Base-by-base conservation (phyloP, 2,329 filamentous ascomycete species). In the Apiospora phragmitis region DNA sequence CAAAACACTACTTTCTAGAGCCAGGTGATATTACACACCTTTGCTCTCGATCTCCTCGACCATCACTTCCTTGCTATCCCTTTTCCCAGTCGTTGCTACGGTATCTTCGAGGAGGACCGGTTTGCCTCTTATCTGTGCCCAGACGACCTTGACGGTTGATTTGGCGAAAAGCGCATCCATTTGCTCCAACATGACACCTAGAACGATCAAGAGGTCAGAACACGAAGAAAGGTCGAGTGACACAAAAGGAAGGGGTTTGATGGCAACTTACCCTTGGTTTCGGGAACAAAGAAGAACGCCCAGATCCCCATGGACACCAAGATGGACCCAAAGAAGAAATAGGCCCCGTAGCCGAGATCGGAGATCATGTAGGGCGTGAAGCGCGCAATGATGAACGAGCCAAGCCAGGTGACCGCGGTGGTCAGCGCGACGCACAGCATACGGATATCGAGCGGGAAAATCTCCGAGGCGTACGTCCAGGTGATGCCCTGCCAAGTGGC, bases 251-350 rank as follows among this genome's bases (percentile, higher is more conserved):
- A 29, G 14, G 14, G 4, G 7, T 8, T 2, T 9, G 26, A 35
- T 35, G 67, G 2, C 16, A 32, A 65, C 62, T 83, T 76, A 73
- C 83, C 83, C 71, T 83, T 84, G 4, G 83, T 85, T 72, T 85
- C 83, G 7, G 83, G 83, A 6, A 84, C 75, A 51, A 83, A 80
- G 76, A 83, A 82, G 73, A 79, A 84, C n/a, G 82, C 80, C 72
- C 81, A 85, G 70, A 82, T 74, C 45, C 80, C 77, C 29, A 81
- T 79, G 26, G 77, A 72, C 55, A 84, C 76, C 72, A 83, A 81
- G 41, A 84, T 75, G 0, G 79, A 76, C 3, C 80, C 83, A 72
- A 85, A 85, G 76, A 85, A 83, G 74, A 85, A 83, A 75, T 83
- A 85, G 3, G 83, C 82, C 21, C 83, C 83, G 72, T 82, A 85